Evolutionary conservation across 306 rosid species (phyloP), one percentile per base, ranked within the genome.

Genomic region (Clitoria ternatea): DNA sequence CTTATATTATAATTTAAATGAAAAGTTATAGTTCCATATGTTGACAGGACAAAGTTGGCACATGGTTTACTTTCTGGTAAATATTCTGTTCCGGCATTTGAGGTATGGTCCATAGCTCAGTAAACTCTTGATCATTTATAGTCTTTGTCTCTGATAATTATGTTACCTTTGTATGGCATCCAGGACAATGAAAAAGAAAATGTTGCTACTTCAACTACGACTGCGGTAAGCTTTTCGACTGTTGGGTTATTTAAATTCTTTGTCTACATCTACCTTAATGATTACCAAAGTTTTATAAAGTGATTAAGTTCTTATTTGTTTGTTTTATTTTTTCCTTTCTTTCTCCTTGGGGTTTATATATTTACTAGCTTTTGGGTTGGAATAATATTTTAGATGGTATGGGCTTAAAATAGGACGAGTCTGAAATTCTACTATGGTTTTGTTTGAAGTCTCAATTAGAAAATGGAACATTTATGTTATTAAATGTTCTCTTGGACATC

Each of bases 1-100:
- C n/a, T n/a, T n/a, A 57, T 30, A 20, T 49, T 67, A 33, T 49
- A 22, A 12, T 42, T 27, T 24, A 29, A 40, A 50, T n/a, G 69
- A 54, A 66, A 19, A 45, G 45, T 24, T 40, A 48, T 29, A 73
- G 72, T 56, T 75, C 59, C 22, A 32, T 75, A 42, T 42, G 20
- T 40, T 52, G 12, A 10, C 85, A 90, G 97, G 83, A 86, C 96
- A n/a, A 91, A 91, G 76, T 61, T 91, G 80, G 96, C 83, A 1
- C 97, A 91, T 66, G 96, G 97, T 80, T 72, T 88, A 82, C 86
- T 91, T 18, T 88, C 97, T 65, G 96, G 97, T 42, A 88, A 86
- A 86, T 91, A 91, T 80, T 91, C 96, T 60, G 20, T 85, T 76
- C 97, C 89, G 9, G 83, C 83, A 61, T 4, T 59, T 43, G 90